A percentile compares a stretch with the other conserved stretches of the same genome.
These are phyloP conservation scores for Flaveria robusta DNA, from an alignment of 129 eudicot genomes.

Conservation along the genomic window DNA sequence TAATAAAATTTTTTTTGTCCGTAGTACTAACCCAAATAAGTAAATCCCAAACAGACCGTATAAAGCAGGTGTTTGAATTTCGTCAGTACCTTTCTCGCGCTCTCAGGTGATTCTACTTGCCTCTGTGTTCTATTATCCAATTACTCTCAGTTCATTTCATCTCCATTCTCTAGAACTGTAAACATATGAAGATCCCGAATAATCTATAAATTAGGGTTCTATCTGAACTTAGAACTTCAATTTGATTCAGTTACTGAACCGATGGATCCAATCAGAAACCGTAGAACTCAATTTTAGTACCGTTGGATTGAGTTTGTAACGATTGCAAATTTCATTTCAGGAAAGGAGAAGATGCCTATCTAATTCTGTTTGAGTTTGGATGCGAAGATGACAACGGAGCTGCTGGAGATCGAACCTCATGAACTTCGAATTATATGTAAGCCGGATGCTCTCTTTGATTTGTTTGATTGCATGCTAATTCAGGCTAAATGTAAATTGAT, in stretches of 20 bases:
- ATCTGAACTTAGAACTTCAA: neutral
- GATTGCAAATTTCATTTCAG: conserved; percentile 11
- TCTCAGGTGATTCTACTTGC: neutral
- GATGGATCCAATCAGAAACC: conserved; percentile 5
- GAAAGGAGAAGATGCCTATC: neutral
- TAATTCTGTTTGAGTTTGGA: conserved; percentile 23
- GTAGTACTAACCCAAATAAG: too few species aligned
- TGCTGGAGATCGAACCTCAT: conserved; percentile 58
- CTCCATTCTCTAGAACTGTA: neutral
- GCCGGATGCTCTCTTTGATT: conserved; percentile 19
- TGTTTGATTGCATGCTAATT: conserved; percentile 6
- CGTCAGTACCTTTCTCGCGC: neutral
- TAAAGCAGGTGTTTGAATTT: neutral
- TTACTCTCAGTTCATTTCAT: neutral
- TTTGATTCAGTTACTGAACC: neutral
- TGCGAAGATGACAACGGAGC: conserved; percentile 41
- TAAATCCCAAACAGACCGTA: too few species aligned
- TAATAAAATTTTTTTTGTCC: too few species aligned
- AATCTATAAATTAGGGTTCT: conserved; percentile 18
- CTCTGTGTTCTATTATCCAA: neutral
- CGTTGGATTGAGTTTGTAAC: neutral
- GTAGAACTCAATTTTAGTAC: neutral
- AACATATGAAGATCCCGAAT: neutral
- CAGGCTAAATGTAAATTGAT: neutral
- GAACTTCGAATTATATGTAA: conserved; percentile 54